Evolutionary conservation across 2,329 filamentous ascomycete genomes (phyloP).

Genomic region (Penicillium psychrosexuale): DNA sequence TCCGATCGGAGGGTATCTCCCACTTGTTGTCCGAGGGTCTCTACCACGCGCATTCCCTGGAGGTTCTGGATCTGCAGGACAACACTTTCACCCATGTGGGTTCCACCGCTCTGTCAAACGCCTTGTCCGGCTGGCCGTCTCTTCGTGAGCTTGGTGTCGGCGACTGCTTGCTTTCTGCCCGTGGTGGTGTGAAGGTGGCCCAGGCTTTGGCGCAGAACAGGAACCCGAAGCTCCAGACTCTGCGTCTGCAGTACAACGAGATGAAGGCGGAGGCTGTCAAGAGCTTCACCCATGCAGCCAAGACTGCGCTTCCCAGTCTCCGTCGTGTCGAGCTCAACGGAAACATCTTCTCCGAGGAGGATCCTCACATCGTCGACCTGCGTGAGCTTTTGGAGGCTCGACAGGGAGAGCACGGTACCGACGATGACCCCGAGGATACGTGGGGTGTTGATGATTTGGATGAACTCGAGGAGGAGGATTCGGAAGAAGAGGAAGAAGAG

Average conservation of each 20-base stretch:
- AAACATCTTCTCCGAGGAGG: conserved; percentile 89
- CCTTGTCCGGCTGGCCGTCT: conserved; percentile 69
- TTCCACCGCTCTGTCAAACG: conserved; percentile 72
- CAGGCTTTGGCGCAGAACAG: conserved; percentile 69
- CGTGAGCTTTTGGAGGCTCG: conserved; percentile 70
- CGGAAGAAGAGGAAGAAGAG: conserved; percentile 66
- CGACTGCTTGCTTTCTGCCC: conserved; percentile 77
- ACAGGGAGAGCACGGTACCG: conserved; percentile 64
- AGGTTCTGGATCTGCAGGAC: conserved; percentile 87
- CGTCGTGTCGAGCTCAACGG: conserved; percentile 91
- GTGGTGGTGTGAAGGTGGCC: conserved; percentile 72
- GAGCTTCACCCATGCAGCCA: conserved; percentile 65
- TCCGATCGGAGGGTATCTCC: conserved; percentile 87
- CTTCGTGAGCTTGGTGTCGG: conserved; percentile 83
- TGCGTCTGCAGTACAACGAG: conserved; percentile 91
- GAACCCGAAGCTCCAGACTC: conserved; percentile 73
- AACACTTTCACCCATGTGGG: conserved; percentile 90
- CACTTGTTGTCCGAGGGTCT: conserved; percentile 77
- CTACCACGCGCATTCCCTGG: conserved; percentile 63
- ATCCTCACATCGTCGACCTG: conserved; percentile 66
- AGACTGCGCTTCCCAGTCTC: conserved; percentile 67
- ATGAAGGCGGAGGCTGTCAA: conserved; percentile 75
- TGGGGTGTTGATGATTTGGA: conserved; percentile 85
- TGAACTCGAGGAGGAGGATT: conserved; percentile 74
- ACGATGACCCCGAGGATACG: conserved; percentile 68